Percentiles rank a stretch among this genome's conserved stretches.
Evolutionary conservation across 129 eudicot genomes (phyloP).

Genomic region (Chrysanthemum makinoi): DNA sequence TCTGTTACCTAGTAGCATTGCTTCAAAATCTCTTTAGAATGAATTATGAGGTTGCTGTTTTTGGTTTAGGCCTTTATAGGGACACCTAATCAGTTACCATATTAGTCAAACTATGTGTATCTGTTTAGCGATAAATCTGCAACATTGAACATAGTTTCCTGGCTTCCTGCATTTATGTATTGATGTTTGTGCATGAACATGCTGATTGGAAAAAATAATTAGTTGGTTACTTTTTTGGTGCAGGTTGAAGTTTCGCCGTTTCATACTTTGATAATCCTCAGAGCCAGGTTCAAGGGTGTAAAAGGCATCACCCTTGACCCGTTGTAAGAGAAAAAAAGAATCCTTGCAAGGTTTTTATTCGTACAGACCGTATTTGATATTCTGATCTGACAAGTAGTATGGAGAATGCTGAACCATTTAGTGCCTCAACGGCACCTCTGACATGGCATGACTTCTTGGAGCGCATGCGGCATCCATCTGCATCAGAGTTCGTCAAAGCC

Average conservation of each 20-base stretch:
- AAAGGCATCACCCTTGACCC: slow-evolving; percentile 9
- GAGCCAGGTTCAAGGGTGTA: slow-evolving; percentile 26
- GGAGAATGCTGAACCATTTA: slow-evolving; percentile 69
- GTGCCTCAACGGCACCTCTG: slow-evolving; percentile 78
- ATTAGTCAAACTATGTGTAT: not conserved
- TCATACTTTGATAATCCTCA: slow-evolving; percentile 7
- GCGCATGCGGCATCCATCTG: slow-evolving; percentile 90
- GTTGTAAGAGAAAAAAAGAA: not conserved
- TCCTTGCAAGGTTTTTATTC: not conserved
- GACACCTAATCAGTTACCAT: slow-evolving; percentile 2
- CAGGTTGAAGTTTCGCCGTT: slow-evolving; percentile 19
- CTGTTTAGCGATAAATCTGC: not conserved
- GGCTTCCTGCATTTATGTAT: too few species aligned
- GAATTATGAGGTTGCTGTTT: slow-evolving; percentile 1
- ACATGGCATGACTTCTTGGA: slow-evolving; percentile 96
- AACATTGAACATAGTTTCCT: too few species aligned
- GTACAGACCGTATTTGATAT: slow-evolving; percentile 4
- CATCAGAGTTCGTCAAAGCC: slow-evolving; percentile 77
- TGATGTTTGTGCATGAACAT: too few species aligned
- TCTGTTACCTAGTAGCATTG: not conserved
- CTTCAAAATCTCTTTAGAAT: not conserved
- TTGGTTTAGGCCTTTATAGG: not conserved
- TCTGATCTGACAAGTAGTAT: slow-evolving; percentile 24
- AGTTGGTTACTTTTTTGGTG: slow-evolving; percentile 5
- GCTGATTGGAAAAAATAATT: not conserved